phyloP scores from a whole-genome alignment of 2,329 filamentous ascomycete species.

The Sporothrix luriei region DNA sequence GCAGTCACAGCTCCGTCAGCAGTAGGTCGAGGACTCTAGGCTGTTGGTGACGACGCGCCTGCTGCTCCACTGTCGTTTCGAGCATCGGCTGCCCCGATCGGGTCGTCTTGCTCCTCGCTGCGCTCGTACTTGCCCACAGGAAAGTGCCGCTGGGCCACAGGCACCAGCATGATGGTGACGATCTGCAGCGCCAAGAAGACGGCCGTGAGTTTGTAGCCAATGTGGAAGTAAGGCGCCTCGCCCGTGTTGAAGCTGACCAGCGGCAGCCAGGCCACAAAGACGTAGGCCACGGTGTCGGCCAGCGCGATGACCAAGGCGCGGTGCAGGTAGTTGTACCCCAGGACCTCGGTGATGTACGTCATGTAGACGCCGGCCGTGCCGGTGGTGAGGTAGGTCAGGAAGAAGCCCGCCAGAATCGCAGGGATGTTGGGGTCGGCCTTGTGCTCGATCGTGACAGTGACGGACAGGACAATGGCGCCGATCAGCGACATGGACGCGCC shows the following conservation, averaged over 20 bases:
- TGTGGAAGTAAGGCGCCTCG: slow-evolving; percentile 35
- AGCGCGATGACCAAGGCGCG: slow-evolving; percentile 33
- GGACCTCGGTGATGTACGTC: slow-evolving; percentile 33
- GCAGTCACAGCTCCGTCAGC: neutral
- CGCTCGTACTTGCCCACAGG: slow-evolving; percentile 28
- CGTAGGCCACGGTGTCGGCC: slow-evolving; percentile 32
- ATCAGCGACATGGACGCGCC: slow-evolving; percentile 30
- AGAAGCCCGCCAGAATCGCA: slow-evolving; percentile 31
- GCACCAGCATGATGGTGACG: slow-evolving; percentile 26
- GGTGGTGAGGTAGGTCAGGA: slow-evolving; percentile 31
- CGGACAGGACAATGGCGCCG: slow-evolving; percentile 31
- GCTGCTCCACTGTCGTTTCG: neutral
- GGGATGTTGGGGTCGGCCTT: slow-evolving; percentile 19
- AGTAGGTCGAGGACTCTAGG: neutral
- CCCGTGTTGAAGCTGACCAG: slow-evolving; percentile 33
- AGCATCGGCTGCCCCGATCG: neutral
- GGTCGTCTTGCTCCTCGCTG: slow-evolving; percentile 4
- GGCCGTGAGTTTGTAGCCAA: slow-evolving; percentile 40
- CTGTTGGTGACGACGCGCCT: neutral
- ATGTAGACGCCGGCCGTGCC: slow-evolving; percentile 33
- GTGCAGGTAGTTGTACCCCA: slow-evolving; percentile 31
- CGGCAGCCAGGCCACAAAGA: slow-evolving; percentile 34
- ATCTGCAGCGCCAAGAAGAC: slow-evolving; percentile 40
- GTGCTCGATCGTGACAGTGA: slow-evolving; percentile 4
- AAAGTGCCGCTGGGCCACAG: slow-evolving; percentile 7